phyloP scores from a whole-genome alignment of 192 early-diverging fungal species.

The Coemansia sp. region DNA sequence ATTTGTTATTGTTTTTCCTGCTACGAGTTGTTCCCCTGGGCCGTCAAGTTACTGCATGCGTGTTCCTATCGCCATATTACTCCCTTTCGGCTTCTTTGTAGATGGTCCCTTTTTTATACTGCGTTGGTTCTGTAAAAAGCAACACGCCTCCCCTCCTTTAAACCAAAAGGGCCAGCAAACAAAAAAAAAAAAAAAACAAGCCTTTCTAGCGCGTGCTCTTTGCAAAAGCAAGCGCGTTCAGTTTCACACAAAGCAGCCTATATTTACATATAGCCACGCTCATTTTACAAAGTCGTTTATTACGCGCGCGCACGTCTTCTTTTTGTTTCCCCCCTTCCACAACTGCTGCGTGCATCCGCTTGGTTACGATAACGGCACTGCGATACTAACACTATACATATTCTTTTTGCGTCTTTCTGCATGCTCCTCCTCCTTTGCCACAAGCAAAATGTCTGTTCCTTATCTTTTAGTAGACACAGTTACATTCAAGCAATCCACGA shows the following conservation, averaged over 20 bases:
- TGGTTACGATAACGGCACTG: not conserved
- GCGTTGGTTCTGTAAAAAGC: not conserved
- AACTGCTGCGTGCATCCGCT: not conserved
- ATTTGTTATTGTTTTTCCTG: not conserved
- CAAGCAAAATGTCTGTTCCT: constrained; percentile 5
- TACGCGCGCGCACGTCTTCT: not conserved
- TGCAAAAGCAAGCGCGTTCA: not conserved
- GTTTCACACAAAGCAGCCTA: not conserved
- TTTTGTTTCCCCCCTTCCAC: not conserved
- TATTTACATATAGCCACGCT: not conserved
- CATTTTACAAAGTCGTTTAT: not conserved
- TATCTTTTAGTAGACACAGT: constrained; percentile 6
- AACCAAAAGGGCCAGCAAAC: not conserved
- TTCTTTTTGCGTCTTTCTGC: not conserved
- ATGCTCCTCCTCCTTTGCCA: not conserved
- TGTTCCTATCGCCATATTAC: constrained; percentile 2
- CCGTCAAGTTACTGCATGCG: constrained; percentile 2
- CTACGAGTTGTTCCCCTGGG: not conserved
- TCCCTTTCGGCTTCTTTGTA: constrained; percentile 1
- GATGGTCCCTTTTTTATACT: constrained; percentile 3
- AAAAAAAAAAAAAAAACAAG: not conserved
- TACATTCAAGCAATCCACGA: not conserved
- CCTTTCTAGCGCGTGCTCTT: not conserved
- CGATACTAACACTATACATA: constrained; percentile 6
- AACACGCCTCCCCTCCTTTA: constrained; percentile 1